Conservation (phyloP, 2,329 filamentous ascomycete species). For the Coleophoma cylindrospora region DNA sequence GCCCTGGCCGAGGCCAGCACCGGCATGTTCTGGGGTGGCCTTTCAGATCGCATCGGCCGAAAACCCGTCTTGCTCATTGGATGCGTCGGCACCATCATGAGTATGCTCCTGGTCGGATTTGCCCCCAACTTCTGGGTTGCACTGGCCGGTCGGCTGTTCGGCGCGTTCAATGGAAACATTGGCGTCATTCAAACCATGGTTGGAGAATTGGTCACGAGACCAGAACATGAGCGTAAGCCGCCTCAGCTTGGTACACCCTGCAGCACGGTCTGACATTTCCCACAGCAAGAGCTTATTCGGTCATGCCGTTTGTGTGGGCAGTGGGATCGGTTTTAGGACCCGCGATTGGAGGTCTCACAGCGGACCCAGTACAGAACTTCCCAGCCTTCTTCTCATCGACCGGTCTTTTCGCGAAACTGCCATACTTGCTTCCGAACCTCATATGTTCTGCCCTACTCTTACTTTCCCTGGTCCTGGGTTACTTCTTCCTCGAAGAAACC, state of each 20-base stretch:
- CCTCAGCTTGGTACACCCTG: too few species aligned
- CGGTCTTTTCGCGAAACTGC: constrained; percentile 71
- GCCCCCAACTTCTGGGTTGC: constrained; percentile 81
- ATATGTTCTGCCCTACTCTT: constrained; percentile 73
- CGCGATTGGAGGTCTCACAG: constrained; percentile 81
- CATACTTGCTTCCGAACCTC: constrained; percentile 85
- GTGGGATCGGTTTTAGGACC: constrained; percentile 87
- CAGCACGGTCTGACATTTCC: neutral
- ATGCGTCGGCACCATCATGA: constrained; percentile 76
- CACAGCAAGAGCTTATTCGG: constrained; percentile 67
- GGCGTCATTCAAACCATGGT: constrained; percentile 90
- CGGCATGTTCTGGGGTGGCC: constrained; percentile 81
- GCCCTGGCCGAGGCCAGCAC: constrained; percentile 77
- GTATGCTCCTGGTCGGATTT: constrained; percentile 78
- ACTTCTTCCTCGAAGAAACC: constrained; percentile 79
- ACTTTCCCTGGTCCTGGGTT: constrained; percentile 75
- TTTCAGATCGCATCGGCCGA: constrained; percentile 77
- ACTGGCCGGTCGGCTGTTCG: constrained; percentile 67
- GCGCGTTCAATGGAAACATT: constrained; percentile 87
- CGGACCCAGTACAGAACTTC: constrained; percentile 70
- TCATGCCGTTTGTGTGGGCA: constrained; percentile 94
- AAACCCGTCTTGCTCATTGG: constrained; percentile 82
- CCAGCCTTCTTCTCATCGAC: constrained; percentile 63
- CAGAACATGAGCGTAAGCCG: constrained; percentile 64
- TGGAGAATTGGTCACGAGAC: constrained; percentile 76